Percentiles rank a stretch among this genome's conserved stretches.
These are phyloP conservation scores for Plasmodium knowlesi DNA, from an alignment of 169 alveolate genomes.

Conservation along the genomic window DNA sequence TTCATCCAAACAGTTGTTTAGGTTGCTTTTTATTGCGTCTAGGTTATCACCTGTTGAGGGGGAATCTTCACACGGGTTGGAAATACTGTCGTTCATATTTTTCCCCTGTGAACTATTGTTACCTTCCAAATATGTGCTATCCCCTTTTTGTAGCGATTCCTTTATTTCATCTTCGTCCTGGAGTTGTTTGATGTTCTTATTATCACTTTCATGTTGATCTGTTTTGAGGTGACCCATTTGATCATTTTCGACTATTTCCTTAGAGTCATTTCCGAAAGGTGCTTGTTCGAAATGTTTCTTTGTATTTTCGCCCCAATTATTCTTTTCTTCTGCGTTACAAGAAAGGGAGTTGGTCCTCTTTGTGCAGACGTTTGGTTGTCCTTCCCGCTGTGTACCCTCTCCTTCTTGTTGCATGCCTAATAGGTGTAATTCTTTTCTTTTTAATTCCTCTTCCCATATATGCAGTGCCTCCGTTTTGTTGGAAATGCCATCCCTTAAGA, in stretches of 20 bases:
- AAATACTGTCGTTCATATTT: neutral
- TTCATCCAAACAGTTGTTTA: conserved; percentile 30
- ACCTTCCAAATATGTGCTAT: neutral
- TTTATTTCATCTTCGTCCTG: neutral
- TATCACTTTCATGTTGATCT: neutral
- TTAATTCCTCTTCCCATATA: conserved; percentile 42
- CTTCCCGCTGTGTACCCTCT: neutral
- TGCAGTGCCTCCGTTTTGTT: conserved; percentile 19
- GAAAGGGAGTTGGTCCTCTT: neutral
- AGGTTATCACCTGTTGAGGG: neutral
- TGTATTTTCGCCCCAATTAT: neutral
- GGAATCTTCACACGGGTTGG: neutral
- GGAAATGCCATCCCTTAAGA: conserved; percentile 13
- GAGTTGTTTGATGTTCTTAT: neutral
- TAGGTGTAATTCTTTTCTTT: conserved; percentile 13
- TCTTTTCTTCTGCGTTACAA: neutral
- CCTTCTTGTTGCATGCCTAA: neutral
- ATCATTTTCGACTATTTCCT: neutral
- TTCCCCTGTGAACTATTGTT: neutral
- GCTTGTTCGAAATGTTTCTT: neutral
- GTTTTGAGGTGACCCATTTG: neutral
- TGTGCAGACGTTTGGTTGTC: neutral
- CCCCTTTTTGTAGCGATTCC: neutral
- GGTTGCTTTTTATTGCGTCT: conserved; percentile 2
- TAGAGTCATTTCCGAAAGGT: neutral